Evolutionary conservation across 176 grass and related monocot genomes (phyloP).

Genomic region (Hyparrhenia diplandra): DNA sequence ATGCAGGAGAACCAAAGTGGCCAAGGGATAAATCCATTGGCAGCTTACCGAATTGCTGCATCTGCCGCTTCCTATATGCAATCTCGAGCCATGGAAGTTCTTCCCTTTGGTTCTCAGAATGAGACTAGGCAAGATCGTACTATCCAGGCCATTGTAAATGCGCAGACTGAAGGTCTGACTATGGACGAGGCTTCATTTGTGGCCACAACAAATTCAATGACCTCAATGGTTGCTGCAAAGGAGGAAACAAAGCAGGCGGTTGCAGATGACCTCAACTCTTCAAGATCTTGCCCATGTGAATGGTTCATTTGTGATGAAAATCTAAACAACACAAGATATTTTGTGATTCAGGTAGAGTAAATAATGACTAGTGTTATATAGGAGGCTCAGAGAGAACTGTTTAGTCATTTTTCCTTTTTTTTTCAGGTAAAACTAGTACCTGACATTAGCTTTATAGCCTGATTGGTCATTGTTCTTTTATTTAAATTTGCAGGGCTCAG

Average conservation of each 20-base stretch:
- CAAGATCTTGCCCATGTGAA: constrained; percentile 57
- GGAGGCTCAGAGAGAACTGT: neutral
- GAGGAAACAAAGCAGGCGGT: constrained; percentile 78
- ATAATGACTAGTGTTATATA: neutral
- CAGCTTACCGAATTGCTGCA: constrained; percentile 47
- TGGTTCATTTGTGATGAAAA: constrained; percentile 85
- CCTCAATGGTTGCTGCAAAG: constrained; percentile 75
- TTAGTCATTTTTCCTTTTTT: neutral
- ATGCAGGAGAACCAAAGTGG: constrained; percentile 23
- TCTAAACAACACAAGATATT: constrained; percentile 64
- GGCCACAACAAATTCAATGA: constrained; percentile 76
- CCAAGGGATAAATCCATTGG: neutral
- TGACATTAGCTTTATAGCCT: neutral
- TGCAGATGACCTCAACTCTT: constrained; percentile 74
- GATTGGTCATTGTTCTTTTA: constrained; percentile 5
- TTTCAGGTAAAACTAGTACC: neutral
- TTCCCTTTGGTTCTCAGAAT: constrained; percentile 51
- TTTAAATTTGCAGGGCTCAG: constrained; percentile 62
- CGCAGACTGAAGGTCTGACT: constrained; percentile 16
- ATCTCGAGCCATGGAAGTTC: constrained; percentile 42
- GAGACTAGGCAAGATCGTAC: constrained; percentile 18
- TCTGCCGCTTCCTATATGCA: constrained; percentile 75
- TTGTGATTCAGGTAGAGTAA: constrained; percentile 65
- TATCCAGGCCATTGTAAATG: constrained; percentile 29
- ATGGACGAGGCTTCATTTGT: constrained; percentile 66